These are phyloP conservation scores for Lepidium didymum DNA, from an alignment of 345 rosid species.

Conservation along the genomic window DNA sequence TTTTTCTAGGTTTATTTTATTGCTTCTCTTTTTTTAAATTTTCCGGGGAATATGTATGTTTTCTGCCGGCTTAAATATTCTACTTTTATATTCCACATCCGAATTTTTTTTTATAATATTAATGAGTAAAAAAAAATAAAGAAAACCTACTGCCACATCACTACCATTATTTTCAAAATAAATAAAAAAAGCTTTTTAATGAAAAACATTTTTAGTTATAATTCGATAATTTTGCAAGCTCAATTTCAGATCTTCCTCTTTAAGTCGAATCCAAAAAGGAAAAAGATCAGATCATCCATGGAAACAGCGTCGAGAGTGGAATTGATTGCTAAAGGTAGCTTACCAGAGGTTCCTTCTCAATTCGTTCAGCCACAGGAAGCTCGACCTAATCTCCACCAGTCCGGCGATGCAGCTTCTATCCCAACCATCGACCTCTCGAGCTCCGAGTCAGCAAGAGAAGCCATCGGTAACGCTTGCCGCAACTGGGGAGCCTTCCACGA, in stretches of 20 bases:
- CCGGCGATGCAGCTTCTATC: constrained; percentile 15
- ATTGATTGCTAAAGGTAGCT: constrained; percentile 35
- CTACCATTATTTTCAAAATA: background rate
- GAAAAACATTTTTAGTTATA: background rate
- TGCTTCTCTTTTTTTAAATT: too few relatives aligned
- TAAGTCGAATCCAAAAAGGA: background rate
- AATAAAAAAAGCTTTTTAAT: background rate
- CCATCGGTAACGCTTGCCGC: constrained; percentile 50
- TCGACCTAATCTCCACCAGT: constrained; percentile 31
- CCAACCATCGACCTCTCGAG: constrained; percentile 53
- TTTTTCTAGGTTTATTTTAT: too few relatives aligned
- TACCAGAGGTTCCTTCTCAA: constrained; percentile 48
- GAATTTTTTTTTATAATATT: too few relatives aligned
- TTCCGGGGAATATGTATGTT: too few relatives aligned
- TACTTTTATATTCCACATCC: too few relatives aligned
- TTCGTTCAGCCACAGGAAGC: constrained; percentile 60
- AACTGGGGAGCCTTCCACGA: constrained; percentile 92
- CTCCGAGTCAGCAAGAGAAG: constrained; percentile 26
- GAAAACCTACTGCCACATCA: background rate
- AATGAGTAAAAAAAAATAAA: too few relatives aligned
- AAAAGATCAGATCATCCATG: constrained; percentile 10
- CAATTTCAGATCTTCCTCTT: background rate
- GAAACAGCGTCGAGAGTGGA: constrained; percentile 51
- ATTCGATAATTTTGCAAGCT: background rate
- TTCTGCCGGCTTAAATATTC: too few relatives aligned